Base-by-base conservation (phyloP, 192 early-diverging fungal genomes). In the Dissophora globulifera region DNA sequence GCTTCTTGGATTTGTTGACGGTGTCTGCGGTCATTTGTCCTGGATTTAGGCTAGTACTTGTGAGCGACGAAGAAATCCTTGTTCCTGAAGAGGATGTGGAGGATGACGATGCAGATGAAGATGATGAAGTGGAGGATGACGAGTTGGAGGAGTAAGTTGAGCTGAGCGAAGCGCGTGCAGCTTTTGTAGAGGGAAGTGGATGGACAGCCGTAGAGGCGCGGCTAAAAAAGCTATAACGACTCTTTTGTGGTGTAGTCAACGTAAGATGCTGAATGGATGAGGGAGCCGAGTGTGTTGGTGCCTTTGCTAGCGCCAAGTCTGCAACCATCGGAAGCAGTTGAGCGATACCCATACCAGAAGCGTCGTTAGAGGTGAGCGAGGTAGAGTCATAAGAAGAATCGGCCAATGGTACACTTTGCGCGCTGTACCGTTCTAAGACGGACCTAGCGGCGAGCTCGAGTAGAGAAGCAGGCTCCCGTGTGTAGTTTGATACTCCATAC, bases 151-250 rank as follows among this genome's bases (percentile, higher is more conserved):
- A 55, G n/a, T 52, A 35, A n/a, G 62, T 40, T 10, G 63, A 61
- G 9, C 29, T 12, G 7, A 76, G 7, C 2, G 62, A 47, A 6
- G 63, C 32, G 2, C 71, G 56, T 13, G 71, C n/a, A 20, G 63
- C 48, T 50, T 76, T 76, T 8, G 56, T n/a, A 1, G 40, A 32
- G 4, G 22, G 58, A 5, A 32, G 48, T 26, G 70, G 63, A 26
- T 76, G 71, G 32, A 76, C 58, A 17, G 63, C 32, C 15, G 63
- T 50, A 9, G 50, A 56, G 17, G 62, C 62, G 11, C 71, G 55
- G 32, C 62, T 61, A 40, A 76, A 76, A 40, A 76, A 66, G 20
- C 46, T 76, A 22, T 76, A 66, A 7, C 71, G 71, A 19, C 58
- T 67, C 45, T 61, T 76, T 54, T 61, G 63, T 1, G 50, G 40